phyloP scores from a whole-genome alignment of 805 yeast species.

The Millerago galiae region DNA sequence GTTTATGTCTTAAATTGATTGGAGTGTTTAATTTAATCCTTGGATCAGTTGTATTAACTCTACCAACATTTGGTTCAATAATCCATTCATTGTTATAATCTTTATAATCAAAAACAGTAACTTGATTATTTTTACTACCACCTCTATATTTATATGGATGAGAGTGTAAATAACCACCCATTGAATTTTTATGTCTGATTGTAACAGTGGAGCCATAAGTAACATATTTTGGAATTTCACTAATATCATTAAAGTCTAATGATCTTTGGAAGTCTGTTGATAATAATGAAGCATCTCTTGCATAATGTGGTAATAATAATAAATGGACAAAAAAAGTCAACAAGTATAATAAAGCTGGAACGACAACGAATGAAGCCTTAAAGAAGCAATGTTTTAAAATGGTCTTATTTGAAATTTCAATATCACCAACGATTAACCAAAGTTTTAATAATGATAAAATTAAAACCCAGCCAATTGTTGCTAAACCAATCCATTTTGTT shows the following conservation, averaged over 20 bases:
- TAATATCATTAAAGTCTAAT: conserved; percentile 36
- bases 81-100: conserved; percentile 70
- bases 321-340: conserved; percentile 55
- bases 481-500: conserved; percentile 65
- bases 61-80: conserved; percentile 37
- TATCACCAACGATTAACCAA: conserved; percentile 71
- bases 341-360: conserved; percentile 57
- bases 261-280: conserved; percentile 63
- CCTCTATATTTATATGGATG: conserved; percentile 55
- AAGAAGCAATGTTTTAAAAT: conserved; percentile 35
- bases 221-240: conserved; percentile 53
- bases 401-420: conserved; percentile 33
- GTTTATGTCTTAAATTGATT: conserved; percentile 63
- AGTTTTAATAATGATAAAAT: conserved; percentile 36
- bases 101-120: conserved; percentile 59
- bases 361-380: conserved; percentile 37
- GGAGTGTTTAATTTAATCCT: conserved; percentile 29
- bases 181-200: conserved; percentile 59
- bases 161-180: conserved; percentile 79
- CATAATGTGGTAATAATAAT: conserved; percentile 32
- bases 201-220: conserved; percentile 68
- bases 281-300: conserved; percentile 58
- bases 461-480: conserved; percentile 62
- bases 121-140: conserved; percentile 74
- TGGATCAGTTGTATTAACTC: conserved; percentile 26